Conservation (phyloP, 495 filamentous ascomycete genomes). For the Aspergillus nidulans region DNA sequence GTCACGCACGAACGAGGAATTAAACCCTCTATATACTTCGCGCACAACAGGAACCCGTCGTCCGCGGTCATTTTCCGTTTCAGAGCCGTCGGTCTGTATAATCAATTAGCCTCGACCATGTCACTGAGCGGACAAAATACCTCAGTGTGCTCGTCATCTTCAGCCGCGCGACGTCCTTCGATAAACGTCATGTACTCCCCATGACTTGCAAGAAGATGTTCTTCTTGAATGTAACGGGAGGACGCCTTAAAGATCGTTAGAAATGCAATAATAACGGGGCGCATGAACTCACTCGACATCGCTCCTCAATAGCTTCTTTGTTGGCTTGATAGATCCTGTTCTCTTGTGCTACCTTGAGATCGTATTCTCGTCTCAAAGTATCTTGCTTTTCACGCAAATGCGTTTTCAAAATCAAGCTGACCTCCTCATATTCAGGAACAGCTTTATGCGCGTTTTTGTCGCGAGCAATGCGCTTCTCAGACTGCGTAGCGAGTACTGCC, state of each 20-base stretch:
- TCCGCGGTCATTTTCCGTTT: conserved; percentile 30
- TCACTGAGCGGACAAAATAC: conserved; percentile 18
- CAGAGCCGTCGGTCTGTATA: conserved; percentile 37
- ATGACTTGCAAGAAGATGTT: conserved; percentile 34
- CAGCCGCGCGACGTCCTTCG: conserved; percentile 35
- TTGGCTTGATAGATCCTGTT: conserved; percentile 27
- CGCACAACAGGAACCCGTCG: conserved; percentile 13
- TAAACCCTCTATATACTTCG: conserved; percentile 36
- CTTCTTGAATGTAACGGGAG: conserved; percentile 30
- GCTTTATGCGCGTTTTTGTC: conserved; percentile 42
- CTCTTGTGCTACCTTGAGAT: conserved; percentile 25
- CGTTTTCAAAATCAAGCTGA: conserved; percentile 19
- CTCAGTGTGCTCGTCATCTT: conserved; percentile 48
- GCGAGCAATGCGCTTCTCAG: conserved; percentile 31
- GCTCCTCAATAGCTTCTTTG: conserved; percentile 23
- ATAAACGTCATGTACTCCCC: conserved; percentile 42
- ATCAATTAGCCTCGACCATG: conserved; percentile 5
- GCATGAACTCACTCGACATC: conserved; percentile 24
- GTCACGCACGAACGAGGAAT: conserved; percentile 31
- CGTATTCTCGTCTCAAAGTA: conserved; percentile 23
- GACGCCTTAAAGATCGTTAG: conserved; percentile 18
- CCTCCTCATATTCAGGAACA: conserved; percentile 37
- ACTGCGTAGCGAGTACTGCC: conserved; percentile 34
- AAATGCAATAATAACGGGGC: not conserved
- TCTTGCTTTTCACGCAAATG: conserved; percentile 16